A percentile compares a stretch with the other conserved stretches of the same genome.
phyloP scores from a whole-genome alignment of 371 early-diverging fungal genomes.

The Batkoa obscura region DNA sequence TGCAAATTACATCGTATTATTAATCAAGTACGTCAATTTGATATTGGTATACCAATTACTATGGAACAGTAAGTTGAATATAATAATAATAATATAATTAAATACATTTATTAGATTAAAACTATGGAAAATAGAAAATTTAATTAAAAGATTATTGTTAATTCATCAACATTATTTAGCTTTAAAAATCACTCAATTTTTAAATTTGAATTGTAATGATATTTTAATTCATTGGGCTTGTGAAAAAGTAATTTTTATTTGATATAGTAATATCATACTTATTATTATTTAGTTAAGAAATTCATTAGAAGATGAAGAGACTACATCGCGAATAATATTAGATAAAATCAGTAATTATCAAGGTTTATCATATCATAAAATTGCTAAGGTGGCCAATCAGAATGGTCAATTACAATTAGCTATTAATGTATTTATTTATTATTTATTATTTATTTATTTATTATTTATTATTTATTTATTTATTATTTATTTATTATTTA shows the following conservation, averaged over 20 bases:
- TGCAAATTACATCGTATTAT: constrained; percentile 66
- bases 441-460: not conserved
- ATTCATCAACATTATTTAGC: constrained; percentile 76
- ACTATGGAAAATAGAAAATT: constrained; percentile 49
- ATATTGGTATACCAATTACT: constrained; percentile 79
- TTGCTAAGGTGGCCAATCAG: constrained; percentile 79
- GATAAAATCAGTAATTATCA: constrained; percentile 51
- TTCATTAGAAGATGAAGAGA: constrained; percentile 69
- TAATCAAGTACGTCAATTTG: constrained; percentile 64
- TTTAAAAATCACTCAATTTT: constrained; percentile 59
- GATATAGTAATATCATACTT: not conserved
- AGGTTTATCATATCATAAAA: constrained; percentile 70
- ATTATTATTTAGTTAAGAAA: constrained; percentile 38
- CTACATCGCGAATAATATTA: constrained; percentile 53
- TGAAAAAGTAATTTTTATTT: constrained; percentile 36
- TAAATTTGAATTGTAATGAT: constrained; percentile 54
- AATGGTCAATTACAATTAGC: constrained; percentile 76
- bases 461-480: constrained; percentile 13
- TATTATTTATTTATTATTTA: constrained; percentile 13
- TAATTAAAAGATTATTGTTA: constrained; percentile 61
- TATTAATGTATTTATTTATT: constrained; percentile 33
- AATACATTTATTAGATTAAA: constrained; percentile 28
- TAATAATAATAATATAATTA: not conserved
- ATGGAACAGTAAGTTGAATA: constrained; percentile 46
- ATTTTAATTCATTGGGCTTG: constrained; percentile 93